A percentile compares a stretch with the other conserved stretches of the same genome.
These are phyloP conservation scores for Maudiozyma humilis DNA, from an alignment of 1,139 yeast genomes.

Conservation along the genomic window DNA sequence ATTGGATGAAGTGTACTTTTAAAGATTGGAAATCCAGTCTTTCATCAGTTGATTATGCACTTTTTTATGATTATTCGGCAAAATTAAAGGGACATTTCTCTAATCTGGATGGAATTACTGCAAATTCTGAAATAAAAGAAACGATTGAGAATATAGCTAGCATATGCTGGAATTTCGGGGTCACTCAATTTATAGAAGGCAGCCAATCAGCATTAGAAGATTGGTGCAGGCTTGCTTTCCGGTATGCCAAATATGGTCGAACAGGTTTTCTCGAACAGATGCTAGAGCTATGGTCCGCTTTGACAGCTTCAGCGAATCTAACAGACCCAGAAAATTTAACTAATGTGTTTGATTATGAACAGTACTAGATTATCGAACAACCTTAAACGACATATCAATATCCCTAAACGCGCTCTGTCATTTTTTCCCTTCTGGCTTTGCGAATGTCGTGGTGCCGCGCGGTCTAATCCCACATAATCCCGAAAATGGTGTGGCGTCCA, in stretches of 20 bases:
- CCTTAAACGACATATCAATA: no score
- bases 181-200: conserved; percentile 16
- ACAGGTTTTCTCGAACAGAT: conserved; percentile 14
- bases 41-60: background rate
- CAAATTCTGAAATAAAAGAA: background rate
- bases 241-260: conserved; percentile 16
- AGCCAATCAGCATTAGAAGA: conserved; percentile 10
- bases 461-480: background rate
- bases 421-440: background rate
- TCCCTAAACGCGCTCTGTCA: no score
- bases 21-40: conserved; percentile 3
- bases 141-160: conserved; percentile 18
- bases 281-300: conserved; percentile 16
- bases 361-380: background rate
- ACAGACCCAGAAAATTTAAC: background rate
- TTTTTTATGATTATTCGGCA: background rate
- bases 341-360: background rate
- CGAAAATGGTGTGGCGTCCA: background rate
- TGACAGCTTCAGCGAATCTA: conserved; percentile 36
- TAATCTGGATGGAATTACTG: background rate
- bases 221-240: conserved; percentile 20
- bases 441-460: background rate
- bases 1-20: conserved; percentile 10
- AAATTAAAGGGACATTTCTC: conserved; percentile 2
- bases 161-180: conserved; percentile 24